A percentile compares a stretch with the other conserved stretches of the same genome.
Conservation (phyloP, 257 asterid genomes). For the Solanum chilense region DNA sequence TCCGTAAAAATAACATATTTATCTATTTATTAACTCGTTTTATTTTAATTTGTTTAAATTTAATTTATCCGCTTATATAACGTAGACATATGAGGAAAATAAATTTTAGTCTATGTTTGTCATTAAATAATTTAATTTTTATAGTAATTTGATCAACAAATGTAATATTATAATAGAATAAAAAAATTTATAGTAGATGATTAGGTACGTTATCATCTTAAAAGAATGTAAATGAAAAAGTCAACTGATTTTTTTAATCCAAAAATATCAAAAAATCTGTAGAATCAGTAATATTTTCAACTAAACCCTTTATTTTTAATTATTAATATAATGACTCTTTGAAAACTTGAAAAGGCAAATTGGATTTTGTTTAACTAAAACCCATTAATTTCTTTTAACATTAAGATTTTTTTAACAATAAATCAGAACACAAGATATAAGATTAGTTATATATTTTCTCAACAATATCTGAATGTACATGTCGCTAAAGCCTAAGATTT, state of each 20-base stretch:
- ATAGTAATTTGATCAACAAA: not conserved
- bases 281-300: not conserved
- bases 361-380: not conserved
- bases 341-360: not conserved
- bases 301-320: not conserved
- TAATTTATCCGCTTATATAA: not conserved
- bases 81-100: not conserved
- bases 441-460: not conserved
- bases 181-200: not conserved
- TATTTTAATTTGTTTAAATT: not conserved
- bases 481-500: not conserved
- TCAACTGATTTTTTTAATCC: not conserved
- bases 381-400: not conserved
- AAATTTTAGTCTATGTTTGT: not conserved
- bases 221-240: not conserved
- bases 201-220: not conserved
- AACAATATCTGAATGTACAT: not conserved
- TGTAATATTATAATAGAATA: not conserved
- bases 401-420: too few relatives aligned
- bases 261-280: not conserved
- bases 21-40: not conserved
- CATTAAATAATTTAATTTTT: not conserved
- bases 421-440: not conserved
- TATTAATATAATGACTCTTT: not conserved
- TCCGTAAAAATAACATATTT: too few relatives aligned